Evolutionary conservation across 306 rosid genomes (phyloP).

Genomic region (Medicago ruthenica): DNA sequence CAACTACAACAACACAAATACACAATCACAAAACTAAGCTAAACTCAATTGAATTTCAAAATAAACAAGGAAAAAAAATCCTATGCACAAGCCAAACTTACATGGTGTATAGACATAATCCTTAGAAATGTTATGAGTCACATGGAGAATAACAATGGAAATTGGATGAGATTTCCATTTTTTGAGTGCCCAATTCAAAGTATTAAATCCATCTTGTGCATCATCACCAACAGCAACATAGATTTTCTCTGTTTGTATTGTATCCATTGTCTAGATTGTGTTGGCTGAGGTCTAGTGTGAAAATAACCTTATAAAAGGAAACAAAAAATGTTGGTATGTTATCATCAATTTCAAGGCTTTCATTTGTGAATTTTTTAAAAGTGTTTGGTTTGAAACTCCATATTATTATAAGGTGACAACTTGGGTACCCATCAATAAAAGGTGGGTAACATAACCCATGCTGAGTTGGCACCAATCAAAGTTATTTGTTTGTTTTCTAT

Average conservation of each 20-base stretch:
- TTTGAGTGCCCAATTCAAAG: conserved; percentile 72
- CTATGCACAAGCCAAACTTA: conserved; percentile 42
- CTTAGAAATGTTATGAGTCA: conserved; percentile 43
- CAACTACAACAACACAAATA: conserved; percentile 57
- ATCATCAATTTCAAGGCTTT: conserved; percentile 45
- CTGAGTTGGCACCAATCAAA: too few relatives aligned
- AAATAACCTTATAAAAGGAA: conserved; percentile 26
- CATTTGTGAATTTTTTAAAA: conserved; percentile 5
- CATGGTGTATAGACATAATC: conserved; percentile 81
- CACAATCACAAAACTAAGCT: conserved; percentile 35
- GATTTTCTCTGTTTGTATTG: conserved; percentile 52
- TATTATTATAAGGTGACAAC: conserved; percentile 30
- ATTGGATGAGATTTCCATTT: conserved; percentile 77
- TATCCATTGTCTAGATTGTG: conserved; percentile 49
- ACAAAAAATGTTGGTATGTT: neutral
- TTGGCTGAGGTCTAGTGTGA: conserved; percentile 36
- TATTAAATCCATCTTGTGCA: conserved; percentile 67
- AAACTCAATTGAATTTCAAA: conserved; percentile 37
- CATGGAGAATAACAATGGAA: conserved; percentile 74
- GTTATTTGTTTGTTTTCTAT: too few relatives aligned
- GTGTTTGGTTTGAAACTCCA: conserved; percentile 35
- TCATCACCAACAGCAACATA: conserved; percentile 82
- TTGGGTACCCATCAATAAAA: too few relatives aligned
- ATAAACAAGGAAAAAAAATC: neutral
- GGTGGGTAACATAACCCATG: too few relatives aligned